Evolutionary conservation across 2,329 filamentous ascomycete species (phyloP).

Genomic region (Pseudomassariella vexata): DNA sequence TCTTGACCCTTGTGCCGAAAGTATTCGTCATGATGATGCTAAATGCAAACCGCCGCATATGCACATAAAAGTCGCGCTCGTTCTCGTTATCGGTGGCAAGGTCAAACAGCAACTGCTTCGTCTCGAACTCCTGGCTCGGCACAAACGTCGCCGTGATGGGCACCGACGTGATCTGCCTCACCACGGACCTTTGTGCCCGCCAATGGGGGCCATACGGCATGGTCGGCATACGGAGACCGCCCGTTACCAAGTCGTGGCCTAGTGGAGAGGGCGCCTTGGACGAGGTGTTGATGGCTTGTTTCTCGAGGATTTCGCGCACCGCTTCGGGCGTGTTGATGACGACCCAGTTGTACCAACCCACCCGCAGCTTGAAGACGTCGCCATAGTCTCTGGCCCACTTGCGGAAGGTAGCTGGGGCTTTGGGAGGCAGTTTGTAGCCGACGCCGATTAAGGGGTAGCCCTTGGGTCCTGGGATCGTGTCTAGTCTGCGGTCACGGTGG

Average conservation of each 20-base stretch:
- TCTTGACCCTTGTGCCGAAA: slow-evolving; percentile 18
- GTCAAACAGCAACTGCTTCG: slow-evolving; percentile 36
- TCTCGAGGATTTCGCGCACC: slow-evolving; percentile 37
- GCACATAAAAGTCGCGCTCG: slow-evolving; percentile 20
- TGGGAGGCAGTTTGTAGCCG: slow-evolving; percentile 9
- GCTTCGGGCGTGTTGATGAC: slow-evolving; percentile 36
- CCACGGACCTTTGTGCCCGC: slow-evolving; percentile 31
- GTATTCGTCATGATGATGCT: slow-evolving; percentile 22
- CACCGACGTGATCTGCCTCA: slow-evolving; percentile 29
- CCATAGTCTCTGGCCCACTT: slow-evolving; percentile 35
- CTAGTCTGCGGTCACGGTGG: slow-evolving; percentile 11
- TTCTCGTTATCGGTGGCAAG: slow-evolving; percentile 26
- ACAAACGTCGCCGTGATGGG: slow-evolving; percentile 30
- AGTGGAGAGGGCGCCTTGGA: slow-evolving; percentile 30
- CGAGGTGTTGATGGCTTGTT: slow-evolving; percentile 25
- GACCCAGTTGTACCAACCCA: slow-evolving; percentile 40
- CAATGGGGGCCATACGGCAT: slow-evolving; percentile 34
- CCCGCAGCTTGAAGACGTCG: slow-evolving; percentile 35
- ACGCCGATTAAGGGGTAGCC: slow-evolving; percentile 12
- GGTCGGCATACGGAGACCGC: slow-evolving; percentile 31
- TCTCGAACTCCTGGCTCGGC: slow-evolving; percentile 38
- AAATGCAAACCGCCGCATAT: slow-evolving; percentile 23
- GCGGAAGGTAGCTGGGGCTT: slow-evolving; percentile 8
- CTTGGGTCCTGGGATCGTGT: slow-evolving; percentile 11
- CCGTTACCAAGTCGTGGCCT: slow-evolving; percentile 30